These are phyloP conservation scores for Lentinula lateritia DNA, from an alignment of 768 basidiomycete species.

Conservation along the genomic window DNA sequence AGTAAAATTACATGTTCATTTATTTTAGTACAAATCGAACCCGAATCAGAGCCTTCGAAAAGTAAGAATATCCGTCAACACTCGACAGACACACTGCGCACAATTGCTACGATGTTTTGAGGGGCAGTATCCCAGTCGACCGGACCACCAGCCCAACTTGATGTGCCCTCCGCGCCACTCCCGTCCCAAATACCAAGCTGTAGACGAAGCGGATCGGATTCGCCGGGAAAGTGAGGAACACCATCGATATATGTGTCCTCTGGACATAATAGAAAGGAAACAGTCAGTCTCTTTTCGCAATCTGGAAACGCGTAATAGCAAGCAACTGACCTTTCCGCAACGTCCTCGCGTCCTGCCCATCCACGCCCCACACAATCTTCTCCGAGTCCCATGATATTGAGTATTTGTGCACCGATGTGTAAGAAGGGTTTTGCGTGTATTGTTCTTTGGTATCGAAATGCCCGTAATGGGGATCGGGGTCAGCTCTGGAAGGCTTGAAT, in stretches of 20 bases:
- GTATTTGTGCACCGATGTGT: slow-evolving; percentile 20
- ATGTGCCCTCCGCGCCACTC: slow-evolving; percentile 26
- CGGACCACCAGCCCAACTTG: slow-evolving; percentile 31
- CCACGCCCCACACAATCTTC: slow-evolving; percentile 28
- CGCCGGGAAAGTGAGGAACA: slow-evolving; percentile 22
- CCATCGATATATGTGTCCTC: slow-evolving; percentile 26
- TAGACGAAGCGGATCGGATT: slow-evolving; percentile 19
- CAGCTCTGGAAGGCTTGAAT: slow-evolving; percentile 21
- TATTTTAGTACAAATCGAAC: too few relatives aligned
- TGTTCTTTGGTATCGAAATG: slow-evolving; percentile 16
- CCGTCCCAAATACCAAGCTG: slow-evolving; percentile 35
- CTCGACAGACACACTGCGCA: slow-evolving; percentile 24
- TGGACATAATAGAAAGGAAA: slow-evolving; percentile 1
- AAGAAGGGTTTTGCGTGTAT: background rate
- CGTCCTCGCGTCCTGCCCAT: slow-evolving; percentile 21
- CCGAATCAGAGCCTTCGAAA: too few relatives aligned
- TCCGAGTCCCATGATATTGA: slow-evolving; percentile 28
- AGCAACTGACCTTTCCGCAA: slow-evolving; percentile 10
- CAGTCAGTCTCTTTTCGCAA: background rate
- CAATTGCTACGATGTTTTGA: slow-evolving; percentile 19
- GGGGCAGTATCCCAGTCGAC: slow-evolving; percentile 27
- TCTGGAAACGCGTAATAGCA: background rate
- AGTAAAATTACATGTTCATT: too few relatives aligned
- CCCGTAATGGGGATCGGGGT: slow-evolving; percentile 22
- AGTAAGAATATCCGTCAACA: slow-evolving; percentile 9